phyloP scores from a whole-genome alignment of 1,284 basidiomycete species.

The Cutaneotrichosporon cyanovorans region DNA sequence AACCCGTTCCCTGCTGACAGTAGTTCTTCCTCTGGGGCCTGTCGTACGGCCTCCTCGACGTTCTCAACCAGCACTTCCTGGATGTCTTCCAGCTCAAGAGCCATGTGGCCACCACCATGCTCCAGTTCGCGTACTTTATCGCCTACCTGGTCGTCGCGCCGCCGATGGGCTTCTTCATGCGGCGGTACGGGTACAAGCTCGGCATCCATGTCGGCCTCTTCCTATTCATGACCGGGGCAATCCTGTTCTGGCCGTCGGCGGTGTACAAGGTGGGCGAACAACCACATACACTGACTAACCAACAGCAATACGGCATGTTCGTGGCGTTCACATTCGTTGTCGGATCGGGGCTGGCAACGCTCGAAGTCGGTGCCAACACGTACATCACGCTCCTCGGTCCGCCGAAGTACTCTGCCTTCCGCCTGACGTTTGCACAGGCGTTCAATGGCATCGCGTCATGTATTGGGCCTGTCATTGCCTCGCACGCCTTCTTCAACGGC shows the following conservation, averaged over 20 bases:
- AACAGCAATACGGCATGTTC: constrained; percentile 17
- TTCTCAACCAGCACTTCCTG: constrained; percentile 15
- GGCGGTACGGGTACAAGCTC: constrained; percentile 29
- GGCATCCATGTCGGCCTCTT: constrained; percentile 34
- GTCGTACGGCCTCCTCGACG: constrained; percentile 32
- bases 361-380: constrained; percentile 32
- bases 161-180: constrained; percentile 33
- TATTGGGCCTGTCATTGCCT: constrained; percentile 29
- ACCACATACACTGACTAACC: no score
- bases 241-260: constrained; percentile 35
- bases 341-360: constrained; percentile 29
- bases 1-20: no score
- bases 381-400: constrained; percentile 33
- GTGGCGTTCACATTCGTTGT: constrained; percentile 32
- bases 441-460: constrained; percentile 38
- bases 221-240: constrained; percentile 23
- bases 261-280: constrained; percentile 7
- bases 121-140: constrained; percentile 35
- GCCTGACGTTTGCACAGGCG: constrained; percentile 29
- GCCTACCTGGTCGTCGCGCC: constrained; percentile 25
- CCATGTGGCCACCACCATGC: constrained; percentile 25
- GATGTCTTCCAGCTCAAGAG: constrained; percentile 16
- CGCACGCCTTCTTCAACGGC: constrained; percentile 32
- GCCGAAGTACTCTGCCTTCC: constrained; percentile 24
- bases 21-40: constrained; percentile 25